Evolutionary conservation across 495 filamentous ascomycete species (phyloP).

Genomic region (Lasiosphaeria ovina): DNA sequence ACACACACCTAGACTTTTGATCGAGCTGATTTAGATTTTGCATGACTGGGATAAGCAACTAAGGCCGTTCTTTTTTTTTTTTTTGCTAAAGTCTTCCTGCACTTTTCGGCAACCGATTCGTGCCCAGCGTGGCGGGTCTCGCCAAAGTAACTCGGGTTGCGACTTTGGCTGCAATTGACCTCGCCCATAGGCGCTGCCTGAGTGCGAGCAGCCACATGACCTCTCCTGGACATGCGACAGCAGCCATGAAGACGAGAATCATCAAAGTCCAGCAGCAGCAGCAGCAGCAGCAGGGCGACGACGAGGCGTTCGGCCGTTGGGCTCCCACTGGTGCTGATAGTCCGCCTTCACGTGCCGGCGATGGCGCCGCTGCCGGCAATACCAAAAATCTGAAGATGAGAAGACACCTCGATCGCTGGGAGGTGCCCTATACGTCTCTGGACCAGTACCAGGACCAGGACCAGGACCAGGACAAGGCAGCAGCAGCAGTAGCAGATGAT

Average conservation of each 20-base stretch:
- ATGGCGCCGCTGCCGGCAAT: not conserved
- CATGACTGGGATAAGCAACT: not conserved
- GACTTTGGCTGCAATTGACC: too few species aligned
- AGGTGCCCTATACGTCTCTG: not conserved
- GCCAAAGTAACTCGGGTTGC: too few species aligned
- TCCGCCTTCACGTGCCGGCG: not conserved
- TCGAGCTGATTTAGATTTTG: not conserved
- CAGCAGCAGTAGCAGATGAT: not conserved
- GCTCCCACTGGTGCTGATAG: not conserved
- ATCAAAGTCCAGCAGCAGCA: constrained; percentile 24
- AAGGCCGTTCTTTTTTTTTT: too few species aligned
- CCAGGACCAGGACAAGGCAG: not conserved
- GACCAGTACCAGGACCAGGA: not conserved
- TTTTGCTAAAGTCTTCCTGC: too few species aligned
- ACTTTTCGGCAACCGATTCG: too few species aligned
- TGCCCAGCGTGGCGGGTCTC: too few species aligned
- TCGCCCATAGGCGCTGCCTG: too few species aligned
- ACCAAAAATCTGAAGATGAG: not conserved
- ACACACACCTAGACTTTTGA: not conserved
- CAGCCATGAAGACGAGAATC: constrained; percentile 33
- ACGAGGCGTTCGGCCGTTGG: constrained; percentile 26
- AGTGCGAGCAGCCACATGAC: too few species aligned
- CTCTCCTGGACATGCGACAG: constrained; percentile 5
- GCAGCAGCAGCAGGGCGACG: constrained; percentile 7
- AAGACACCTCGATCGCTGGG: constrained; percentile 9